Evolutionary conservation across 1,284 basidiomycete species (phyloP), one percentile per base, ranked within the genome.

Genomic region (Bondarzewia mesenterica): DNA sequence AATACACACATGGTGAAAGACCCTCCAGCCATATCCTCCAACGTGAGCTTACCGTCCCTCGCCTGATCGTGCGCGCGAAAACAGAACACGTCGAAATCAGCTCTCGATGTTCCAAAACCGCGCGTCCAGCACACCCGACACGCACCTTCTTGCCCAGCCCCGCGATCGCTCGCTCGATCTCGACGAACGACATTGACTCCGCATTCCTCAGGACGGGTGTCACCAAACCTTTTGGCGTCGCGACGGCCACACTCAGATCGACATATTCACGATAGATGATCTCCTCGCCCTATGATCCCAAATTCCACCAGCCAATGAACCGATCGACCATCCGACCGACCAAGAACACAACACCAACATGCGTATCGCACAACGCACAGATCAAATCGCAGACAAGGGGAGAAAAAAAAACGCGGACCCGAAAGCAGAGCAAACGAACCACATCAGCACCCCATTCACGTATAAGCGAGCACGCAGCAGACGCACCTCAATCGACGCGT

Each of bases 21-120:
- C 46, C 95, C 94, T 49, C 95, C 96, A 39, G 91, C 78, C 95
- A 95, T 94, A 65, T 95, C 93, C 66, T 99, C 96, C 51, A 99
- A 78, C 25, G 90, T 86, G 46, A 99, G 80, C 72, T 98, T 97
- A 64, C 88, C 83, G 67, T 98, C 95, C 54, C 89, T 80, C 42
- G 94, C 94, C 88, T 89, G 60, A 54, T 45, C 43, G 42, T 21
- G 49, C 46, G 25, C 42, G 29, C 18, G 21, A 36, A 38, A 51
- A 16, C 35, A 22, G 18, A 6, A 21, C 15, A 20, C 39, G 22
- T 21, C 23, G 22, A n/a, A 41, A 21, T n/a, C 32, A 32, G 18
- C 32, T 8, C 8, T 8, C 32, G 32, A 35, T 8, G 32, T 8
- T 35, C 32, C 8, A 35, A 8, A 8, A 35, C 32, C 8, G 32